Percentiles rank a stretch among this genome's conserved stretches.
These are phyloP conservation scores for Cadophora luteo-olivacea DNA, from an alignment of 2,329 filamentous ascomycete genomes.

Conservation along the genomic window DNA sequence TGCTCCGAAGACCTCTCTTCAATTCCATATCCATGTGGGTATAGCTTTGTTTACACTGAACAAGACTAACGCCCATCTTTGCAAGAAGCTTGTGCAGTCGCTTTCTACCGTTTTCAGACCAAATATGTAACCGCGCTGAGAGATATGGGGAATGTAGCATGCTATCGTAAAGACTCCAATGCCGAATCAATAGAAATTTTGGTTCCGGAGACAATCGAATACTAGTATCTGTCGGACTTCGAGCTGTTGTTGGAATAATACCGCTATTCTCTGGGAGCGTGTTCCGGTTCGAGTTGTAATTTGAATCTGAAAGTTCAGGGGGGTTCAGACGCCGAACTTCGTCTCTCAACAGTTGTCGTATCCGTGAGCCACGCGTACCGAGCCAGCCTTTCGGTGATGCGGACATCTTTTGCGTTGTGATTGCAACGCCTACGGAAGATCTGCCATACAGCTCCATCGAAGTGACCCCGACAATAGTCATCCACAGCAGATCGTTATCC, in stretches of 20 bases:
- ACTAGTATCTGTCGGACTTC: constrained; percentile 87
- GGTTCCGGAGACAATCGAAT: constrained; percentile 95
- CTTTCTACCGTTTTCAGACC: constrained; percentile 89
- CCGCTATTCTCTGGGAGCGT: constrained; percentile 72
- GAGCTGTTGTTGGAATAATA: constrained; percentile 87
- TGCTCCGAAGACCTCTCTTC: constrained; percentile 84
- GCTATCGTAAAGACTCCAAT: constrained; percentile 98
- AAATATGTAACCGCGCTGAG: constrained; percentile 89
- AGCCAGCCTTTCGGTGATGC: constrained; percentile 73
- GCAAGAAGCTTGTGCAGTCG: constrained; percentile 91
- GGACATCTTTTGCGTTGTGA: constrained; percentile 62
- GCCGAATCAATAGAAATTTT: constrained; percentile 87
- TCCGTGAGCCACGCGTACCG: constrained; percentile 79
- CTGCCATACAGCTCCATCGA: constrained; percentile 91
- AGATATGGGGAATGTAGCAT: constrained; percentile 98
- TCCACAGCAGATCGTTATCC: constrained; percentile 95
- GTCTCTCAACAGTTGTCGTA: constrained; percentile 86
- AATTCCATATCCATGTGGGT: constrained; percentile 98
- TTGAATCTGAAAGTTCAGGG: constrained; percentile 63
- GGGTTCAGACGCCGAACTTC: constrained; percentile 95
- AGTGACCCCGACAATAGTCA: constrained; percentile 93
- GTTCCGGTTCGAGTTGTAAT: constrained; percentile 63
- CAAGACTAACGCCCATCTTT: constrained; percentile 96
- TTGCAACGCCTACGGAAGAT: constrained; percentile 79
- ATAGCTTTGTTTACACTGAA: constrained; percentile 94